A percentile compares a stretch with the other conserved stretches of the same genome.
Evolutionary conservation across 2,329 filamentous ascomycete genomes (phyloP).

Genomic region (Penicillium polonicum): DNA sequence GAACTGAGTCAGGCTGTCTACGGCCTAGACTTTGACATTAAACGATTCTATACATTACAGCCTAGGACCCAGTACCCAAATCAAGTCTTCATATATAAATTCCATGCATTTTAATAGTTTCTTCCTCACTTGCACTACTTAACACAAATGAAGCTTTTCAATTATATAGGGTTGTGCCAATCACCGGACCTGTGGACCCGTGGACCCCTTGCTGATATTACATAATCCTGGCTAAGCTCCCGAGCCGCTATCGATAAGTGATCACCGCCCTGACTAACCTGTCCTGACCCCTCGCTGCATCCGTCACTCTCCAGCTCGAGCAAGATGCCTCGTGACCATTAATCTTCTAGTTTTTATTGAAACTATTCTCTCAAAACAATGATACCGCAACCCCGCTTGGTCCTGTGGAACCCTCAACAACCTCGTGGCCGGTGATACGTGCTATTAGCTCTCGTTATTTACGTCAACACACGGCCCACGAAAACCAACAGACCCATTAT

Average conservation of each 20-base stretch:
- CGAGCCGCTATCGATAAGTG: constrained; percentile 21
- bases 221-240: not conserved
- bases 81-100: not conserved
- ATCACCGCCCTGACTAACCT: constrained; percentile 16
- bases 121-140: not conserved
- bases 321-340: constrained; percentile 6
- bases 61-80: not conserved
- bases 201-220: not conserved
- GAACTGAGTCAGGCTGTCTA: too few species aligned
- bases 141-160: not conserved
- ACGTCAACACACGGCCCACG: not conserved
- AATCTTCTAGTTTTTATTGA: constrained; percentile 5
- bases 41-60: too few species aligned
- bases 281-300: constrained; percentile 24
- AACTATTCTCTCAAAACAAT: constrained; percentile 7
- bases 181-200: not conserved
- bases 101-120: not conserved
- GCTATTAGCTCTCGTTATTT: not conserved
- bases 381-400: constrained; percentile 3
- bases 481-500: not conserved
- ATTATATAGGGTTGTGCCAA: not conserved
- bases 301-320: constrained; percentile 14
- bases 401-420: constrained; percentile 11
- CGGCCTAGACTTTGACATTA: too few species aligned
- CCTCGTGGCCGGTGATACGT: constrained; percentile 5